Evolutionary conservation across 768 basidiomycete species (phyloP), one percentile per base, ranked within the genome.

Genomic region (Daedalea quercina): DNA sequence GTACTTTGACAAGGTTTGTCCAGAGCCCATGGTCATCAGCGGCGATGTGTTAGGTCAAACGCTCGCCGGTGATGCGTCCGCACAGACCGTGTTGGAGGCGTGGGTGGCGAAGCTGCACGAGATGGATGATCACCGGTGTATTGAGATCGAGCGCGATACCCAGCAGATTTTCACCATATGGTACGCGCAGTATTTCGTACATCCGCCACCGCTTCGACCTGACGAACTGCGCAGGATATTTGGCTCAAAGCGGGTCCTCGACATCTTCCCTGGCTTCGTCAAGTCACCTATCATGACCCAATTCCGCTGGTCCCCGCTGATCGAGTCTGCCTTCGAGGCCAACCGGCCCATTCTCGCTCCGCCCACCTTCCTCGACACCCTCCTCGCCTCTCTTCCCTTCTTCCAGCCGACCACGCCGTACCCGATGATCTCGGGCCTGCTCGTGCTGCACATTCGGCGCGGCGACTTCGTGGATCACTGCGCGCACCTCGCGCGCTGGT

Each of bases 261-360:
- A 59, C 47, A 58, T 81, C 3, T 75, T 76, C 55, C 73, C 74
- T 0, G 51, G 66, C 3, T 69, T 84, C 33, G 59, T 61, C 4
- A 56, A 66, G 7, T 81, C 81, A 0, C 80, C 81, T 19, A 73
- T 81, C 42, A 65, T 82, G 28, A 60, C 58, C 2, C 55, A 69
- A n/a, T 84, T 81, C 57, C 54, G 65, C 2, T 83, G 80, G 80
- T 79, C 80, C 0, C 72, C 76, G 0, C 71, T 79, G 50, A 77
- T 82, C 24, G 68, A 69, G 40, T 62, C 67, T 25, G 79, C 78
- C 3, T 59, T 65, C 54, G 56, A 55, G 23, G 48, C 53, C 0
- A 65, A 65, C 56, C 55, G 53, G 34, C 55, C 53, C 35, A 22
- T 60, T 40, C 52, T 60, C 53, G 34, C 56, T 34, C 47, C 58